These are phyloP conservation scores for Apiotrichum domesticum DNA, from an alignment of 1,284 basidiomycete genomes.

Conservation along the genomic window DNA sequence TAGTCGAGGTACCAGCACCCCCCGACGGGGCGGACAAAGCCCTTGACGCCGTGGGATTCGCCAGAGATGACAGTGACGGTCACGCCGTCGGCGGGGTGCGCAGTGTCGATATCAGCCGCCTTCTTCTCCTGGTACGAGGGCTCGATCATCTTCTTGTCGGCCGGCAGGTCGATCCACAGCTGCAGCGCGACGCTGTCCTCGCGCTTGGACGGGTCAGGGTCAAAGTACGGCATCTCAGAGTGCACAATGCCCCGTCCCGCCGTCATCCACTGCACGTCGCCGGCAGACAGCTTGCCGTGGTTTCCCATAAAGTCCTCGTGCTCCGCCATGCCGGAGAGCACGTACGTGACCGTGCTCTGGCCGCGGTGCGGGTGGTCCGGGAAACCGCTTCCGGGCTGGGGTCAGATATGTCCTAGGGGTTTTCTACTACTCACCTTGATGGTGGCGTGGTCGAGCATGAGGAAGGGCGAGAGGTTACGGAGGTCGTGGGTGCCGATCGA, in stretches of 20 bases:
- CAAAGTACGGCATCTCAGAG: slow-evolving; percentile 72
- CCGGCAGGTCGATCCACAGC: slow-evolving; percentile 89
- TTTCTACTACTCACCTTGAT: slow-evolving; percentile 28
- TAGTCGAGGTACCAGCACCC: slow-evolving; percentile 92
- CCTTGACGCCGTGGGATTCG: slow-evolving; percentile 71
- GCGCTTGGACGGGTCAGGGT: not conserved
- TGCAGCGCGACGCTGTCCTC: slow-evolving; percentile 59
- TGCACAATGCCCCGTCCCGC: slow-evolving; percentile 66
- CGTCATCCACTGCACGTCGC: slow-evolving; percentile 93
- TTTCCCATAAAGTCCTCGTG: slow-evolving; percentile 94
- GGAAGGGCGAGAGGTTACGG: slow-evolving; percentile 79
- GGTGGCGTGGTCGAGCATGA: slow-evolving; percentile 57
- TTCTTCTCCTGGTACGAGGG: slow-evolving; percentile 52
- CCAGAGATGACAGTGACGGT: slow-evolving; percentile 83
- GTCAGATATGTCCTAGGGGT: too few relatives aligned
- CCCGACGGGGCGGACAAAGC: slow-evolving; percentile 80
- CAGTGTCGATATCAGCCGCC: slow-evolving; percentile 50
- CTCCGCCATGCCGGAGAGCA: slow-evolving; percentile 65
- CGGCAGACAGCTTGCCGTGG: slow-evolving; percentile 65
- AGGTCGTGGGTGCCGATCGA: slow-evolving; percentile 74
- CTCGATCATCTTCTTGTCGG: slow-evolving; percentile 71
- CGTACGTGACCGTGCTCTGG: slow-evolving; percentile 68
- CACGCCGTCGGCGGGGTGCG: slow-evolving; percentile 65
- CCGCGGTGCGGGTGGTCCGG: slow-evolving; percentile 80
- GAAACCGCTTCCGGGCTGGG: slow-evolving; percentile 48